A percentile compares a stretch with the other conserved stretches of the same genome.
phyloP scores from a whole-genome alignment of 2,329 filamentous ascomycete genomes.

The Sphaceloma murrayae region DNA sequence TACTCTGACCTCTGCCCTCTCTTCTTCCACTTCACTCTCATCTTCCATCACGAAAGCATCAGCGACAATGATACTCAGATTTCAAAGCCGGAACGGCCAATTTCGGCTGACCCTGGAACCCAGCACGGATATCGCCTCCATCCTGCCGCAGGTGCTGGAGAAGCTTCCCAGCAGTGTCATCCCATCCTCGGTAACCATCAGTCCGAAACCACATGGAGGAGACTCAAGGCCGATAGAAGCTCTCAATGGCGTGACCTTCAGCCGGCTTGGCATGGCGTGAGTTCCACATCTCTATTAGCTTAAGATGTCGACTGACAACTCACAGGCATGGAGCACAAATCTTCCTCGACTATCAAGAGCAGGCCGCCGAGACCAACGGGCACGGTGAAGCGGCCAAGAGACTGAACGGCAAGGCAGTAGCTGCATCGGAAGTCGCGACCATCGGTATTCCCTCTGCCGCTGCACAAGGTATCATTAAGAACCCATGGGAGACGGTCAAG shows the following conservation, averaged over 20 bases:
- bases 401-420: constrained; percentile 68
- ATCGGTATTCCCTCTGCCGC: constrained; percentile 51
- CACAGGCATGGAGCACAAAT: constrained; percentile 80
- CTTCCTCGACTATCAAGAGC: constrained; percentile 69
- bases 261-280: constrained; percentile 49
- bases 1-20: no score
- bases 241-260: constrained; percentile 47
- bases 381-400: constrained; percentile 45
- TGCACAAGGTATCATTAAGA: constrained; percentile 58
- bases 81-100: constrained; percentile 87
- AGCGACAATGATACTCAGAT: constrained; percentile 65
- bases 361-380: constrained; percentile 43
- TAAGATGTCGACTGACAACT: no score
- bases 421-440: constrained; percentile 55
- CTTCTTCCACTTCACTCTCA: not conserved
- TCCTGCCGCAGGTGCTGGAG: constrained; percentile 47
- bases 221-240: constrained; percentile 45
- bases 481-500: constrained; percentile 84
- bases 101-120: constrained; percentile 72
- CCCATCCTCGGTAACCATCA: constrained; percentile 47
- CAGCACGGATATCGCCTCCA: constrained; percentile 57
- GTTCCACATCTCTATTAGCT: no score
- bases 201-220: constrained; percentile 51
- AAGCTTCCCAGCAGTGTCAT: constrained; percentile 50
- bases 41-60: not conserved